Percentiles rank a stretch among this genome's conserved stretches.
phyloP scores from a whole-genome alignment of 805 yeast genomes.

The Candida loeiensis region DNA sequence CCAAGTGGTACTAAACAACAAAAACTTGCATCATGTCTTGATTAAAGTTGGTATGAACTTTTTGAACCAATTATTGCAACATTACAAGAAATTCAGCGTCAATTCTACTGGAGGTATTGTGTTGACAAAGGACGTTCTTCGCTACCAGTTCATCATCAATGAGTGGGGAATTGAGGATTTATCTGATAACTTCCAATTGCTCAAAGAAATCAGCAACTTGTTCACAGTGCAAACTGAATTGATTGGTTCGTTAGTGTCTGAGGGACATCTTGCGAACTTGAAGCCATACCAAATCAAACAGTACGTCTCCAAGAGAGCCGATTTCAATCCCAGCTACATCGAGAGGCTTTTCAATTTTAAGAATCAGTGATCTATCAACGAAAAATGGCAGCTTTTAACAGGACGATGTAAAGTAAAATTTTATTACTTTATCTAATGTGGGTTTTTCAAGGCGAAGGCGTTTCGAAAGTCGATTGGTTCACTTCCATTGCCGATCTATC shows the following conservation, averaged over 20 bases:
- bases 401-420: too few relatives aligned
- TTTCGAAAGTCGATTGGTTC: too few relatives aligned
- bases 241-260: conserved; percentile 71
- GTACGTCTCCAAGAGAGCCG: conserved; percentile 66
- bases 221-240: conserved; percentile 82
- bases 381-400: too few relatives aligned
- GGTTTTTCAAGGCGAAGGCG: too few relatives aligned
- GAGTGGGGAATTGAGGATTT: conserved; percentile 63
- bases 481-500: too few relatives aligned
- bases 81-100: conserved; percentile 71
- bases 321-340: conserved; percentile 55
- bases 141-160: conserved; percentile 66
- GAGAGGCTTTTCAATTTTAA: conserved; percentile 43
- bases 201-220: conserved; percentile 79
- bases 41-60: conserved; percentile 56
- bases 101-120: conserved; percentile 80
- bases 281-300: conserved; percentile 60
- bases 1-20: conserved; percentile 29
- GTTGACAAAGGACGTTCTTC: conserved; percentile 76
- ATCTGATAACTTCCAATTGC: conserved; percentile 59
- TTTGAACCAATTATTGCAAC: conserved; percentile 58
- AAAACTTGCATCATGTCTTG: conserved; percentile 50
- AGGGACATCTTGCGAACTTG: conserved; percentile 70
- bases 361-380: conserved; percentile 10
- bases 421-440: too few relatives aligned